A percentile compares a stretch with the other conserved stretches of the same genome.
Conservation (phyloP, 208 protist species). For the Acanthamoeba castellanii region DNA sequence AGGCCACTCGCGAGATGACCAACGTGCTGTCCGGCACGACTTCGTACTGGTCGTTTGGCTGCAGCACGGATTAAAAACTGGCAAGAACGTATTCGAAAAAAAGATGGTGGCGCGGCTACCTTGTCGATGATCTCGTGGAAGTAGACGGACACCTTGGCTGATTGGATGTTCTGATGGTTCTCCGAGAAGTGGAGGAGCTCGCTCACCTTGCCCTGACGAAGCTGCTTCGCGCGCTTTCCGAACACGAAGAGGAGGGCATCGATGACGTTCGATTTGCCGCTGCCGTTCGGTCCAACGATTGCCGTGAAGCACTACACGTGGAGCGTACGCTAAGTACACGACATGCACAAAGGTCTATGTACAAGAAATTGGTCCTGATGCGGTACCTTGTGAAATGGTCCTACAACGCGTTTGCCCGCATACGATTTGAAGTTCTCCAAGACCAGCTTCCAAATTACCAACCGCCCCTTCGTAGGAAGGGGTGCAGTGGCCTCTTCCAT, state of each 20-base stretch:
- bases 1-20: conserved; percentile 94
- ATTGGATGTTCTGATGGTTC: conserved; percentile 93
- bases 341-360: not conserved
- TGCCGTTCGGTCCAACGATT: conserved; percentile 99
- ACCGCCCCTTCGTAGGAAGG: not conserved
- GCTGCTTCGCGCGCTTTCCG: conserved; percentile 97
- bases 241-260: conserved; percentile 99
- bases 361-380: not conserved
- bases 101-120: not conserved
- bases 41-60: conserved; percentile 87
- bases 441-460: not conserved
- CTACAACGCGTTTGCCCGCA: conserved; percentile 2
- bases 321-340: not conserved
- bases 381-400: conserved; percentile 3
- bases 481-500: not conserved
- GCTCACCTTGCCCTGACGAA: conserved; percentile 97
- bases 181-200: conserved; percentile 99
- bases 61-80: not conserved
- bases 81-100: conserved; percentile 10
- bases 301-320: conserved; percentile 96
- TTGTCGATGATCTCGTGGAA: conserved; percentile 96
- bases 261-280: conserved; percentile 99
- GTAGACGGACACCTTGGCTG: conserved; percentile 97
- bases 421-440: conserved; percentile 9
- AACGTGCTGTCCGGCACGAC: conserved; percentile 94